Evolutionary conservation across 176 grass and related monocot genomes (phyloP), one percentile per base, ranked within the genome.

Genomic region (Avena atlantica): DNA sequence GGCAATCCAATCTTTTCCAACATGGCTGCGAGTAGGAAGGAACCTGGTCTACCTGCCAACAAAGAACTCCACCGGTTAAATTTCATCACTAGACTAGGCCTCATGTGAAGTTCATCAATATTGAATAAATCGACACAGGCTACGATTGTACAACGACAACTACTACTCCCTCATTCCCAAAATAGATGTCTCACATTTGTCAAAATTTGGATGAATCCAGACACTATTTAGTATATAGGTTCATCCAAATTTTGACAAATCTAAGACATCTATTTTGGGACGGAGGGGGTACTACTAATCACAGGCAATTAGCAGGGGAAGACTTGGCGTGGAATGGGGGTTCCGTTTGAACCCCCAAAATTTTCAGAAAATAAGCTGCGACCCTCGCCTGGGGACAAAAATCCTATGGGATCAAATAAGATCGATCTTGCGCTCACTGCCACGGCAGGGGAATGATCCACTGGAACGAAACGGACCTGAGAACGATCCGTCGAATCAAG

Each of bases 1-100:
- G 95, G 93, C 52, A 97, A 75, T 13, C 95, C 93, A 3, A 97
- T 89, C 86, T 97, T 95, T 34, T 97, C 84, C 83, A 95, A 74
- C 86, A 87, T 90, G 10, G 81, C 70, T 61, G 61, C 51, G 8
- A 42, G 58, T 11, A 40, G 9, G 7, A 74, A 75, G 42, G 78
- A 75, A 74, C 14, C 36, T 64, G 4, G 48, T 8, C 67, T 27
- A 14, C 17, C 81, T 80, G 75, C 58, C 40, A 80, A 19, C 34
- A 70, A 15, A 55, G 49, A 48, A 29, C 25, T 77, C 4, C 36
- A 25, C 24, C 34, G 50, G 16, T 20, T 20, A 81, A 57, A 34
- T 60, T 73, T 68, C 31, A 79, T 57, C 47, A 50, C 23, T 65
- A 19, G 23, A 59, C 15, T 50, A 19, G 15, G 12, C 24, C 2